A percentile compares a stretch with the other conserved stretches of the same genome.
Evolutionary conservation across 192 early-diverging fungal species (phyloP).

Genomic region (Coemansia sp.): DNA sequence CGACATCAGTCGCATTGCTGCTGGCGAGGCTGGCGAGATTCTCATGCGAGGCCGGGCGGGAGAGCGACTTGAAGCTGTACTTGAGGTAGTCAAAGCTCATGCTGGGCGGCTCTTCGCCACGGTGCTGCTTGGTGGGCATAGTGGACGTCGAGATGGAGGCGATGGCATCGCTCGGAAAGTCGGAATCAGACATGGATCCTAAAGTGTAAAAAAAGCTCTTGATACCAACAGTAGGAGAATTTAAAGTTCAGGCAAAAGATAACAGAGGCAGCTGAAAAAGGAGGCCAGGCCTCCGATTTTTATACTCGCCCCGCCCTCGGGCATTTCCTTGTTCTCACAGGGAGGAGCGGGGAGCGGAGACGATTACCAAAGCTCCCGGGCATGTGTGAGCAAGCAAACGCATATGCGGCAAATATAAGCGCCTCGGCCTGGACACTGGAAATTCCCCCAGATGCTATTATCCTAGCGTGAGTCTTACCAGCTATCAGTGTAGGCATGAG

Average conservation of each 20-base stretch:
- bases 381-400: neutral
- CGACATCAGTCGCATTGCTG: constrained; percentile 35
- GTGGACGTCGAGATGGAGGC: constrained; percentile 43
- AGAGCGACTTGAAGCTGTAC: constrained; percentile 54
- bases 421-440: neutral
- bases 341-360: neutral
- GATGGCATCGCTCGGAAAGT: constrained; percentile 38
- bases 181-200: constrained; percentile 37
- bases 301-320: neutral
- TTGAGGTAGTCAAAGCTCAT: constrained; percentile 56
- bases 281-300: neutral
- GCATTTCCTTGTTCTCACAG: neutral
- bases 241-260: neutral
- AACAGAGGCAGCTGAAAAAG: neutral
- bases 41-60: constrained; percentile 41
- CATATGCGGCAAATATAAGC: neutral
- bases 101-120: constrained; percentile 25
- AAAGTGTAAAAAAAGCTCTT: neutral
- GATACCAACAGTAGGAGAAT: neutral
- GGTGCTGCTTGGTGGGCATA: constrained; percentile 27
- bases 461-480: neutral
- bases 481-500: neutral
- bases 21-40: constrained; percentile 26
- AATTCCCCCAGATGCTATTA: neutral
- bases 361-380: neutral